A percentile compares a stretch with the other conserved stretches of the same genome.
These are phyloP conservation scores for Zopfia rhizophila DNA, from an alignment of 2,329 filamentous ascomycete genomes.

Conservation along the genomic window DNA sequence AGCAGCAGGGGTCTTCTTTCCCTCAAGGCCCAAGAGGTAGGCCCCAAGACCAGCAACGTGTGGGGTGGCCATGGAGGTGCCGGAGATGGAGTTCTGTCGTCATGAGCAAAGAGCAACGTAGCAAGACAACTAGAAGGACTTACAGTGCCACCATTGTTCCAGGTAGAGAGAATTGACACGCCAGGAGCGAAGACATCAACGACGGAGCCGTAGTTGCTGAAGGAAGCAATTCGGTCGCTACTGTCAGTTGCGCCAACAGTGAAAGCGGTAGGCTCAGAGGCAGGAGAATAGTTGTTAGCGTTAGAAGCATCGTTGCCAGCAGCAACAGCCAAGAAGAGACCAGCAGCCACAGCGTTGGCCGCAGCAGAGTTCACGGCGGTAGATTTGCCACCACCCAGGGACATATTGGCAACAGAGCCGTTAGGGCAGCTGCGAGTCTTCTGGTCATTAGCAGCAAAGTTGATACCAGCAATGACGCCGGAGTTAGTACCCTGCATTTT, in stretches of 20 bases:
- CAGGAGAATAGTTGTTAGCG: conserved; percentile 49
- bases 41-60: conserved; percentile 77
- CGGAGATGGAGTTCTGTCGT: conserved; percentile 65
- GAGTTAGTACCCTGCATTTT: conserved; percentile 51
- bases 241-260: conserved; percentile 54
- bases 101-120: conserved; percentile 26
- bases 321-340: conserved; percentile 54
- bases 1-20: conserved; percentile 56
- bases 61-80: conserved; percentile 75
- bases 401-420: conserved; percentile 52
- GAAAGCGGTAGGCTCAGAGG: conserved; percentile 50
- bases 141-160: conserved; percentile 51
- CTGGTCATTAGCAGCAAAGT: conserved; percentile 46
- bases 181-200: conserved; percentile 55
- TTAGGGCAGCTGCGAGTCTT: conserved; percentile 48
- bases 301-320: conserved; percentile 51
- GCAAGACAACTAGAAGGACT: conserved; percentile 12
- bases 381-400: conserved; percentile 52
- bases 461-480: conserved; percentile 53
- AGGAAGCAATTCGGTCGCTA: conserved; percentile 47
- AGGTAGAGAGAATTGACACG: conserved; percentile 60
- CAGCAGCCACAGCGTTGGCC: conserved; percentile 45
- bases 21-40: conserved; percentile 69
- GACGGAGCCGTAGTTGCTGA: conserved; percentile 52
- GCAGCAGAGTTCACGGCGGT: conserved; percentile 52